Base-by-base conservation (phyloP, 140 eudicot genomes). In the Eryngium alpinum region DNA sequence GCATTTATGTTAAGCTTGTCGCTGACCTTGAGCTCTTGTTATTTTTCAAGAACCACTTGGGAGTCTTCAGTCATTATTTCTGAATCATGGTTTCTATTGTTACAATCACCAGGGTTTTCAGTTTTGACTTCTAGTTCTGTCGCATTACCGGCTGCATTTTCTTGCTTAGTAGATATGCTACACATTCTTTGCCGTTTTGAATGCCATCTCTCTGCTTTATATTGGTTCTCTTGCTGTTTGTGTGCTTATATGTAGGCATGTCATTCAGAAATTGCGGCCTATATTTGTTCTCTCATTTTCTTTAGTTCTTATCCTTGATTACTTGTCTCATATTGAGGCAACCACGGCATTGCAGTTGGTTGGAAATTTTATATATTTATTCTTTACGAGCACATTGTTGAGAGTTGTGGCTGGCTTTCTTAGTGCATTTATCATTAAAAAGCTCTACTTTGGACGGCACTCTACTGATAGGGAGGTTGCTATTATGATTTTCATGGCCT, bases 211-310 rank as follows among this genome's bases (percentile, higher is more conserved):
- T 0, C 84, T 90, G 78, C 79, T 89, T 25, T 90, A 85, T 80
- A 89, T 90, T 25, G 88, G 88, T 52, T 87, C 90, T 65, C 88
- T 90, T 80, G 95, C 92, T n/a, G 95, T 88, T 21, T 90, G 90
- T 67, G 85, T 90, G 51, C 88, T 90, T 31, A 43, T 90, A 84
- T 86, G 87, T 83, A 89, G 95, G 56, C 88, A 83, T 38, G 60
- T 90, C 56, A 89, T 90, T 38, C 86, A 91, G 5, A 90, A 83
- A 85, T 80, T 84, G 76, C 89, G 95, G 95, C 92, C 95, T 12
- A 72, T 89, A 0, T 89, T 90, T 32, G 95, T 90, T 53, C 81
- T 89, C 78, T 71, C 88, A 80, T 90, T 89, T 76, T 89, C 91
- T 18, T 69, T 80, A 14, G 82, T 89, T 28, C 92, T 89, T 24